These are phyloP conservation scores for Nasturtium officinale DNA, from an alignment of 345 rosid species.

Conservation along the genomic window DNA sequence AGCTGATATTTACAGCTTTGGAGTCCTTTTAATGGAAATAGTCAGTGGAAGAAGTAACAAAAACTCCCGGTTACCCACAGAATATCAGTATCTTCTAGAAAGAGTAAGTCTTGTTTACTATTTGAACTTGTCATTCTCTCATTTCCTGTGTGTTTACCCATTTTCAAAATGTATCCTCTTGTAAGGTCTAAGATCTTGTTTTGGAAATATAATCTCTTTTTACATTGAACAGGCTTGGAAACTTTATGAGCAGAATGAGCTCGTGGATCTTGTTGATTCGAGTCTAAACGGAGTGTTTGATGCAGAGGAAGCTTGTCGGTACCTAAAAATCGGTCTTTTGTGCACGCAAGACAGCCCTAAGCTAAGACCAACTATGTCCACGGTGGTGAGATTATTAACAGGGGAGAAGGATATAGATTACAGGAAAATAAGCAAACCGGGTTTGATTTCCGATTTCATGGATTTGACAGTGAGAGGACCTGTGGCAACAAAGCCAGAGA, in stretches of 20 bases:
- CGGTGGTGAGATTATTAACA: slow-evolving; percentile 58
- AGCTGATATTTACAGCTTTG: slow-evolving; percentile 92
- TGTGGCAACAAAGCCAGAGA: slow-evolving; percentile 23
- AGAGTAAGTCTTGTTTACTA: slow-evolving; percentile 53
- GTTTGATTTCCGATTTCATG: slow-evolving; percentile 77
- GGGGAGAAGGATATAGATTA: slow-evolving; percentile 51
- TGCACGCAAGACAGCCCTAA: slow-evolving; percentile 80
- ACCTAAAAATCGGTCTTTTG: slow-evolving; percentile 67
- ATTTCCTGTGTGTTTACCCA: background rate
- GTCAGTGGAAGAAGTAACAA: slow-evolving; percentile 90
- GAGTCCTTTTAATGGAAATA: slow-evolving; percentile 87
- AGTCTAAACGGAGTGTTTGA: slow-evolving; percentile 61
- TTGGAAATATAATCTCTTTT: slow-evolving; percentile 9
- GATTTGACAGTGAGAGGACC: slow-evolving; percentile 67
- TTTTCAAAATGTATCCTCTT: background rate
- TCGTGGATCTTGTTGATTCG: slow-evolving; percentile 63
- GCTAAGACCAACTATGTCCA: slow-evolving; percentile 75
- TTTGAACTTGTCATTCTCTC: slow-evolving; percentile 3
- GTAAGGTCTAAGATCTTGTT: slow-evolving; percentile 12
- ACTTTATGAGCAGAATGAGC: slow-evolving; percentile 68
- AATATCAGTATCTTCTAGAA: slow-evolving; percentile 85
- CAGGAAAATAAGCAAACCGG: slow-evolving; percentile 60
- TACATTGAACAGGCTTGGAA: slow-evolving; percentile 75
- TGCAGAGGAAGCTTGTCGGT: slow-evolving; percentile 70
- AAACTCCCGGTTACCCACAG: slow-evolving; percentile 65